Evolutionary conservation across 495 filamentous ascomycete species (phyloP).

Genomic region (Penicillium atrosanguineum): DNA sequence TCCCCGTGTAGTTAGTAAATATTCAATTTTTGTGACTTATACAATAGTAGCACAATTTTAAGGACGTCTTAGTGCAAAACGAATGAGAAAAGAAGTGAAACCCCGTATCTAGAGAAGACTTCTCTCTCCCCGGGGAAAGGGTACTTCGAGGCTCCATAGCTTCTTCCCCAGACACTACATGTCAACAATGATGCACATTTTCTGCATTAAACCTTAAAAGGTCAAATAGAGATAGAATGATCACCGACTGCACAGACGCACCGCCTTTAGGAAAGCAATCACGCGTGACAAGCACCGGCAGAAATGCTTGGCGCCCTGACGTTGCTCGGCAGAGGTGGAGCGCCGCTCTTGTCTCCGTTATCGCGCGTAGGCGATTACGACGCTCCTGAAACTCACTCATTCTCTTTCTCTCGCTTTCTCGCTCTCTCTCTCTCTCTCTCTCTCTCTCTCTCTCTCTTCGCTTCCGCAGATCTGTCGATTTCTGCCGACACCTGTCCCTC

Average conservation of each 20-base stretch:
- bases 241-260: not conserved
- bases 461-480: conserved; percentile 7
- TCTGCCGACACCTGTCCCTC: not conserved
- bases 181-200: too few relatives aligned
- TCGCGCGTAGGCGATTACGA: conserved; percentile 26
- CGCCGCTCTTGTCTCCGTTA: conserved; percentile 8
- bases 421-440: conserved; percentile 2
- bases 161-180: too few relatives aligned
- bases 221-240: not conserved
- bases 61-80: too few relatives aligned
- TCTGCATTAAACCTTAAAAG: not conserved
- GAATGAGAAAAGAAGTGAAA: too few relatives aligned
- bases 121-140: too few relatives aligned
- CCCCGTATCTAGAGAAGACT: too few relatives aligned
- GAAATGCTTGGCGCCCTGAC: conserved; percentile 13
- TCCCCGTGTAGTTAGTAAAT: not conserved
- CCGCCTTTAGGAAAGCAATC: not conserved
- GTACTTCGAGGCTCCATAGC: too few relatives aligned
- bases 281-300: conserved; percentile 3
- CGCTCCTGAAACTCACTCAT: conserved; percentile 14
- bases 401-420: conserved; percentile 1
- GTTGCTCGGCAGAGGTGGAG: conserved; percentile 13
- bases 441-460: conserved; percentile 1
- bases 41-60: not conserved
- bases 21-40: not conserved